Evolutionary conservation across 164 flowering plant species (phyloP), one percentile per base, ranked within the genome.

Genomic region (Vitis rotundifolia): DNA sequence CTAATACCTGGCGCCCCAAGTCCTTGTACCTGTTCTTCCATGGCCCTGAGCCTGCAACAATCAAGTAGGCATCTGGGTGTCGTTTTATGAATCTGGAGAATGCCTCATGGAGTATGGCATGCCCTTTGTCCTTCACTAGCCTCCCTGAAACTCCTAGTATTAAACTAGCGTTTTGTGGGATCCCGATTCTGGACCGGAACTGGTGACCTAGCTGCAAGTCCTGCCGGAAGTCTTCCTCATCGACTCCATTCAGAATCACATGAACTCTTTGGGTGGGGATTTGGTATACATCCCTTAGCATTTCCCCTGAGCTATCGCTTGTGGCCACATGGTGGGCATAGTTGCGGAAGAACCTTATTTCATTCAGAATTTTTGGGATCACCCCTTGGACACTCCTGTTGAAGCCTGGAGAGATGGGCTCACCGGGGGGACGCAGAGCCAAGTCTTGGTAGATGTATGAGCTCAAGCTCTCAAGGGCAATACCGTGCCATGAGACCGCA

Each of bases 31-130:
- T 76, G 57, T 63, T 74, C 1, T 61, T 78, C 88, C 91, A 86
- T 29, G 91, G 91, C 9, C 91, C 91, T 0, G 83, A 71, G 8
- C 94, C 91, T 2, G 91, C 88, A 13, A 89, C 89, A 3, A 89
- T 77, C 9, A 87, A 37, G 22, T 49, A 75, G 1, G 82, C 84
- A 12, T 61, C 71, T 0, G 86, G 79, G 73, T 83, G 59, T 3
- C 49, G 61, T 8, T 57, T 57, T 5, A 50, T 26, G 9, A 89
- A 59, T 47, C 48, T 12, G 1, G 81, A 73, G 60, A 86, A 85
- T 47, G 91, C 93, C 56, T 85, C 79, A 59, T 77, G 76, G 22
- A 87, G 80, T 28, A 89, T 77, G 0, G 90, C 86, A 11, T 87
- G 91, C 14, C 91, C 91, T 78, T 89, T 89, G 75, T 89, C 93